Evolutionary conservation across 441 rosid genomes (phyloP).

Genomic region (Theobroma grandiflorum): DNA sequence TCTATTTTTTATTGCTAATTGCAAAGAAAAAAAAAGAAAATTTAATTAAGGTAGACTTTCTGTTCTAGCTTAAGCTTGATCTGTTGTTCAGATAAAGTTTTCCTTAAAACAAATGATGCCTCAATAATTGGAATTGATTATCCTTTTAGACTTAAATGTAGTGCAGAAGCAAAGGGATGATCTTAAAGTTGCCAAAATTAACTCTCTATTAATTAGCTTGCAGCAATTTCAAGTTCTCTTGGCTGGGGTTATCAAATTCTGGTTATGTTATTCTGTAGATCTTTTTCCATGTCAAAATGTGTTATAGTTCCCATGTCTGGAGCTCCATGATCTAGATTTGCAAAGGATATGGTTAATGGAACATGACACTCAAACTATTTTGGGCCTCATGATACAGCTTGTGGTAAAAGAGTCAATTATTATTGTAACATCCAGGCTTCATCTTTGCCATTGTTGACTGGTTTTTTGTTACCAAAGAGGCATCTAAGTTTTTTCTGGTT

Average conservation of each 20-base stretch:
- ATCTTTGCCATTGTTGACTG: not conserved
- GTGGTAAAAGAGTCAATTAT: not conserved
- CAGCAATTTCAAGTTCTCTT: not conserved
- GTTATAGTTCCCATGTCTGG: not conserved
- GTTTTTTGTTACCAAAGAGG: slow-evolving; percentile 13
- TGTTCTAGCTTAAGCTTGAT: not conserved
- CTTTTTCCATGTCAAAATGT: not conserved
- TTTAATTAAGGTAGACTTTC: not conserved
- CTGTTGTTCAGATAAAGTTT: not conserved
- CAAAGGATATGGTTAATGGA: slow-evolving; percentile 12
- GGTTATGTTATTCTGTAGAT: not conserved
- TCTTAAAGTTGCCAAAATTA: not conserved
- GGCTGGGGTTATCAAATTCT: slow-evolving; percentile 6
- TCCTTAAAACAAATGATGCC: not conserved
- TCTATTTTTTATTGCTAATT: not conserved
- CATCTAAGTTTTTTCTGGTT: not conserved
- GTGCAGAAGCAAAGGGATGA: slow-evolving; percentile 7
- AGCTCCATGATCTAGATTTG: not conserved
- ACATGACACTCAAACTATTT: slow-evolving; percentile 4
- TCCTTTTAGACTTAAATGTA: slow-evolving; percentile 8
- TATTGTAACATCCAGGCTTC: not conserved
- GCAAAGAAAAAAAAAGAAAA: not conserved
- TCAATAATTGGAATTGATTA: not conserved
- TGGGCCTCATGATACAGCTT: slow-evolving; percentile 6
- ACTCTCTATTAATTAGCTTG: slow-evolving; percentile 12